Evolutionary conservation across 2,329 filamentous ascomycete genomes (phyloP).

Genomic region (Aspergillus japonicus): DNA sequence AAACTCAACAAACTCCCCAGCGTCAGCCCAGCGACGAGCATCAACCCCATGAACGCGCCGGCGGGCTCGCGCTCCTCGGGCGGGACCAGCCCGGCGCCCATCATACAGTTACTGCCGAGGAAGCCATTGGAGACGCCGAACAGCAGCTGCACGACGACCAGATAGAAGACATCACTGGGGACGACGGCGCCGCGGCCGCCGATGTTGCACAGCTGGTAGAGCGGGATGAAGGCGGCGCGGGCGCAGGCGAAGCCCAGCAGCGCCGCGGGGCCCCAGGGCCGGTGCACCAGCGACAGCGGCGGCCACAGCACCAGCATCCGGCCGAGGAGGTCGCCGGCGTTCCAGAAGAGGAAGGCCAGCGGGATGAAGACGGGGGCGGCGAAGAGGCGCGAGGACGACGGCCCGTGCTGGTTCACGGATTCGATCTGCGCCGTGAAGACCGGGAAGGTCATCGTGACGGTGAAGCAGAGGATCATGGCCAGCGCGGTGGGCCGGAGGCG

Average conservation of each 20-base stretch:
- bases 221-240: conserved; percentile 70
- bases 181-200: conserved; percentile 71
- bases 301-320: conserved; percentile 65
- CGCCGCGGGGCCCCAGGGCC: conserved; percentile 62
- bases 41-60: conserved; percentile 90
- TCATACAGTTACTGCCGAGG: conserved; percentile 85
- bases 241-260: conserved; percentile 67
- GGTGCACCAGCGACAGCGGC: conserved; percentile 56
- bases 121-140: conserved; percentile 88
- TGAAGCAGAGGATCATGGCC: conserved; percentile 79
- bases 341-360: conserved; percentile 90
- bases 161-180: conserved; percentile 81
- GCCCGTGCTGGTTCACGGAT: conserved; percentile 40
- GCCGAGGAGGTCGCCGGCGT: conserved; percentile 78
- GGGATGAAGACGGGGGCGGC: conserved; percentile 79
- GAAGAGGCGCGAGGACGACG: conserved; percentile 55
- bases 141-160: conserved; percentile 75
- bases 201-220: conserved; percentile 90
- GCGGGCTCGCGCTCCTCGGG: conserved; percentile 81
- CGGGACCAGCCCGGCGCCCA: conserved; percentile 78
- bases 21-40: conserved; percentile 79
- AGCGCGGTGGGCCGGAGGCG: conserved; percentile 77
- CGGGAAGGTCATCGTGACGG: conserved; percentile 89
- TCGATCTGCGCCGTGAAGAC: conserved; percentile 76
- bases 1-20: conserved; percentile 90